Base-by-base conservation (phyloP, 2,329 filamentous ascomycete genomes). In the Fusarium brachygibbosum region DNA sequence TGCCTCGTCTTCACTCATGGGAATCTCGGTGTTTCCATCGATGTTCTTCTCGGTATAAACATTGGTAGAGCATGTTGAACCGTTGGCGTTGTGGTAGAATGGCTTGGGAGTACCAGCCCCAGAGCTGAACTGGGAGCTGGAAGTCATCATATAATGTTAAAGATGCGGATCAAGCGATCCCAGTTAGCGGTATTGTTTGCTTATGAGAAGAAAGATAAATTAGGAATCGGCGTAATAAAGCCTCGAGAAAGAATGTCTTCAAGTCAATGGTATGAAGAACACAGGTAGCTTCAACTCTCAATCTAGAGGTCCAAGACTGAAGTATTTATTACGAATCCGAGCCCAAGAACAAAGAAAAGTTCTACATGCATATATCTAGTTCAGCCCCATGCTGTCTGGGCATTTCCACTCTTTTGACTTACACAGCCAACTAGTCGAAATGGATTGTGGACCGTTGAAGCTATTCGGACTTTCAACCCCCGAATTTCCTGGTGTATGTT, bases 401-500 rank as follows among this genome's bases (percentile, higher is more conserved):
- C 38, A 41, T 66, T 60, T 8, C 49, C 32, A 46, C 45, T 54
- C 35, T 58, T 32, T 8, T 17, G 23, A 45, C 40, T 45, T 32
- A 29, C 14, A 32, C 28, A 29, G 28, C 34, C 11, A 40, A 28
- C 17, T 44, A 44, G 46, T 50, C 32, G 12, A 45, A 19, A 29
- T 45, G 28, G 38, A 35, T 54, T 34, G 69, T 69, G 69, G 66
- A 74, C 59, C 48, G 16, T 40, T 63, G 68, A 73, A 51, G 68
- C 38, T 42, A 63, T 73, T 74, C 71, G 71, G 71, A 71, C 41
- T 52, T 28, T 63, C 23, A 70, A 44, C 41, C 35, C 31, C 71
- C 71, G 71, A 71, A 38, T 10, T 3, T 59, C 67, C 69, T 38
- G 23, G 45, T 28, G 35, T 35, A 23, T 5, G 25, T 6, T 7